A percentile compares a stretch with the other conserved stretches of the same genome.
phyloP scores from a whole-genome alignment of 2,329 filamentous ascomycete species.

The Pestalotiopsis sp. region DNA sequence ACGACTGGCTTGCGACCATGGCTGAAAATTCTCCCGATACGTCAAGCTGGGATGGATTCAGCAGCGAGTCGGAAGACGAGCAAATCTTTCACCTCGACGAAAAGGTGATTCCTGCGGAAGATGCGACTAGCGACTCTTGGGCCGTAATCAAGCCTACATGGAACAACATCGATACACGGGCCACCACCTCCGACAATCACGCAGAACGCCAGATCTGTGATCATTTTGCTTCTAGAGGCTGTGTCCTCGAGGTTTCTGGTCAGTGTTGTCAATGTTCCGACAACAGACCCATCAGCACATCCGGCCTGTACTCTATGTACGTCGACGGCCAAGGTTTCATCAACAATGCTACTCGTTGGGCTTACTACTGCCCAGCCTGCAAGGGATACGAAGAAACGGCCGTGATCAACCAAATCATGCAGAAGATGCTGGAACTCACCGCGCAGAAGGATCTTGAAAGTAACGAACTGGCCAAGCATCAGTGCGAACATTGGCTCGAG shows the following conservation, averaged over 20 bases:
- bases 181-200: neutral
- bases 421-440: neutral
- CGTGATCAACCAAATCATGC: neutral
- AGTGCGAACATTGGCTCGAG: conserved; percentile 10
- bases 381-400: neutral
- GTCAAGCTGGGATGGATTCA: neutral
- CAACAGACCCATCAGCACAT: conserved; percentile 13
- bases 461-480: neutral
- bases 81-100: neutral
- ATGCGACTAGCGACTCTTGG: conserved; percentile 1
- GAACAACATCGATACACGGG: neutral
- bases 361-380: conserved; percentile 20
- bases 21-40: neutral
- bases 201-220: neutral
- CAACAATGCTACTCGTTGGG: conserved; percentile 18
- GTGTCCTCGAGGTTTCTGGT: neutral
- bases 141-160: neutral
- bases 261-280: conserved; percentile 21
- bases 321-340: conserved; percentile 19
- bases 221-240: neutral
- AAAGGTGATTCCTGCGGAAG: neutral
- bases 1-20: neutral
- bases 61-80: neutral
- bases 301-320: conserved; percentile 19
- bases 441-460: neutral